phyloP scores from a whole-genome alignment of 1,139 yeast genomes.

The Kluyveromyces sp. region DNA sequence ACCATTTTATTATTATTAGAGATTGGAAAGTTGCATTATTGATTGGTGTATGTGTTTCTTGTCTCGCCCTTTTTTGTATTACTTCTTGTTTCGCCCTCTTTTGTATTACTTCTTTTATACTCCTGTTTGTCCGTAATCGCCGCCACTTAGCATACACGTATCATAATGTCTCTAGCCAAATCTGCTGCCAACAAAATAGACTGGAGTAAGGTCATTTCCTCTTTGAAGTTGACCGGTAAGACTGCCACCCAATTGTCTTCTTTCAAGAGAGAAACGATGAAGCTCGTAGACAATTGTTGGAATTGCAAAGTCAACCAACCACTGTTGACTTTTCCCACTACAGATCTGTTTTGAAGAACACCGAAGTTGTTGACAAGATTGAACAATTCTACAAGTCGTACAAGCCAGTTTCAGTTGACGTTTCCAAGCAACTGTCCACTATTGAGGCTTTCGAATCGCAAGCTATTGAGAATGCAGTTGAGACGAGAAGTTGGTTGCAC shows the following conservation, averaged over 20 bases:
- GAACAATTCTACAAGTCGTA: constrained; percentile 68
- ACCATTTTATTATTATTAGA: too few species aligned
- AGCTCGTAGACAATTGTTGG: constrained; percentile 75
- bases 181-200: constrained; percentile 83
- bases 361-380: constrained; percentile 69
- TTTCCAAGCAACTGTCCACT: constrained; percentile 82
- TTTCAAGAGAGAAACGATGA: constrained; percentile 97
- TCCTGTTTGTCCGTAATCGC: background rate
- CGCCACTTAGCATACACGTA: background rate
- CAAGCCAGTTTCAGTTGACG: constrained; percentile 80
- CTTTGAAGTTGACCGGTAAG: constrained; percentile 86
- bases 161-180: constrained; percentile 34
- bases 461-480: constrained; percentile 93
- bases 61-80: background rate
- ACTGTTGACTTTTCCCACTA: constrained; percentile 76
- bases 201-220: constrained; percentile 87
- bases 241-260: constrained; percentile 83
- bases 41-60: too few species aligned
- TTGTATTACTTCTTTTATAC: background rate
- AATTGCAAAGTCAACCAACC: constrained; percentile 63
- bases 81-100: background rate
- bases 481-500: constrained; percentile 77
- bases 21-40: too few species aligned
- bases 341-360: constrained; percentile 74
- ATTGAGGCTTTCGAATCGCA: constrained; percentile 90